Conservation (phyloP, 2,329 filamentous ascomycete genomes). For the Curvularia verruculosa region DNA sequence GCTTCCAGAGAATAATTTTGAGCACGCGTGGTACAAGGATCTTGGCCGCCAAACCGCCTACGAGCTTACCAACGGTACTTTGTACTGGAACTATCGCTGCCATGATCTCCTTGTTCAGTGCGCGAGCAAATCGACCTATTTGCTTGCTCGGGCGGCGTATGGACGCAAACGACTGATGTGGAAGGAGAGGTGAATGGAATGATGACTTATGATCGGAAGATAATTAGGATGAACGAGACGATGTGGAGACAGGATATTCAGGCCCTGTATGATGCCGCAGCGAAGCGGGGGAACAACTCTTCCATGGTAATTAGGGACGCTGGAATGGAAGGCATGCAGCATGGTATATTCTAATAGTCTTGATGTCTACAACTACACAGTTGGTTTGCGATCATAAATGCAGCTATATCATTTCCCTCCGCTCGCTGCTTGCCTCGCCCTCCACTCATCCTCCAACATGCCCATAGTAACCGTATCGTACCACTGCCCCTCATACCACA, state of each 20-base stretch:
- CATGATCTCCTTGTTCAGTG: constrained; percentile 58
- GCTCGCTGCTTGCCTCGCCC: neutral
- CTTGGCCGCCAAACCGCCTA: constrained; percentile 67
- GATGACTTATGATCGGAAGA: constrained; percentile 69
- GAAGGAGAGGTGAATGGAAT: constrained; percentile 77
- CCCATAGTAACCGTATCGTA: constrained; percentile 39
- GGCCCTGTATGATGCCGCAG: constrained; percentile 62
- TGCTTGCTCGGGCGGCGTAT: constrained; percentile 70
- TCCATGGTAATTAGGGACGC: neutral
- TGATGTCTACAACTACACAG: neutral
- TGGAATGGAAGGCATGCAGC: neutral
- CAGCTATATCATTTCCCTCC: neutral
- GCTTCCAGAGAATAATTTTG: constrained; percentile 55
- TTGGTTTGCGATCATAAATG: neutral
- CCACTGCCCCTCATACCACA: constrained; percentile 54
- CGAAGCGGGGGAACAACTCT: constrained; percentile 12
- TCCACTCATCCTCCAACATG: constrained; percentile 41
- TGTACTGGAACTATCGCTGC: constrained; percentile 70
- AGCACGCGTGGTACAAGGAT: constrained; percentile 69
- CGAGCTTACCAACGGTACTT: constrained; percentile 64
- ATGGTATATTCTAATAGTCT: constrained; percentile 1
- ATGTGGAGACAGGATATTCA: constrained; percentile 68
- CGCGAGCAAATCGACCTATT: constrained; percentile 59
- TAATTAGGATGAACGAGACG: constrained; percentile 61
- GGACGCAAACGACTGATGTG: constrained; percentile 77